These are phyloP conservation scores for Saccharomycopsis capsularis DNA, from an alignment of 805 yeast species.

Conservation along the genomic window DNA sequence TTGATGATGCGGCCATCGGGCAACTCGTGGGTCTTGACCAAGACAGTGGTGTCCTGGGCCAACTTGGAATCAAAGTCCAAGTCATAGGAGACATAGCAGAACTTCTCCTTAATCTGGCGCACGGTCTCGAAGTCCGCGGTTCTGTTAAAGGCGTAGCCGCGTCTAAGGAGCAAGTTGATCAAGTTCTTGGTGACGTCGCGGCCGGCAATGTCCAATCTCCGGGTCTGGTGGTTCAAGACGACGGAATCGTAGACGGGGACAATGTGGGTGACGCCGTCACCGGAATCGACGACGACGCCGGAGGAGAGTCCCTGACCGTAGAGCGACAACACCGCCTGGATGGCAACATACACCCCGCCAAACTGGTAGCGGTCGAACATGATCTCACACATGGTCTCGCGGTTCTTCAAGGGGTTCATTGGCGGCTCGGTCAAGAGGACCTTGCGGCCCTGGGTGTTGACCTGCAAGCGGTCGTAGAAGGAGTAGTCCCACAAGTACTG, in stretches of 20 bases:
- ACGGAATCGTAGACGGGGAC: conserved; percentile 97
- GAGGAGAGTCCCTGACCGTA: conserved; percentile 96
- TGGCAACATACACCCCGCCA: conserved; percentile 91
- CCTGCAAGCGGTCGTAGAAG: conserved; percentile 81
- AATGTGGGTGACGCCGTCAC: conserved; percentile 97
- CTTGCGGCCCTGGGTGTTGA: conserved; percentile 70
- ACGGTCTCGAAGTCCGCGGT: conserved; percentile 99
- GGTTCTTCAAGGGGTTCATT: conserved; percentile 87
- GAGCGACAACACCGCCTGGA: conserved; percentile 95
- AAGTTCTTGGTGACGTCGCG: conserved; percentile 96
- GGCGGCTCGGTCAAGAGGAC: conserved; percentile 95
- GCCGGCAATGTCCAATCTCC: conserved; percentile 94
- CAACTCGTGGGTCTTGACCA: conserved; percentile 84
- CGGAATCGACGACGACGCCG: conserved; percentile 97
- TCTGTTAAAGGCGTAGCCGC: conserved; percentile 97
- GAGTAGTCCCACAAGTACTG: conserved; percentile 98
- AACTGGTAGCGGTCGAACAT: conserved; percentile 89
- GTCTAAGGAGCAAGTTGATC: conserved; percentile 81
- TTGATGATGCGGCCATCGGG: conserved; percentile 95
- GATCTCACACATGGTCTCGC: conserved; percentile 86
- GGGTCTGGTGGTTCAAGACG: conserved; percentile 89
- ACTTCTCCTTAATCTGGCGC: conserved; percentile 93
- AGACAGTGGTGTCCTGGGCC: conserved; percentile 90
- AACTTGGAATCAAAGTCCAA: conserved; percentile 80
- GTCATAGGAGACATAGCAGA: conserved; percentile 93